Evolutionary conservation across 208 protist species (phyloP).

Genomic region (Leishmania tarentolae): DNA sequence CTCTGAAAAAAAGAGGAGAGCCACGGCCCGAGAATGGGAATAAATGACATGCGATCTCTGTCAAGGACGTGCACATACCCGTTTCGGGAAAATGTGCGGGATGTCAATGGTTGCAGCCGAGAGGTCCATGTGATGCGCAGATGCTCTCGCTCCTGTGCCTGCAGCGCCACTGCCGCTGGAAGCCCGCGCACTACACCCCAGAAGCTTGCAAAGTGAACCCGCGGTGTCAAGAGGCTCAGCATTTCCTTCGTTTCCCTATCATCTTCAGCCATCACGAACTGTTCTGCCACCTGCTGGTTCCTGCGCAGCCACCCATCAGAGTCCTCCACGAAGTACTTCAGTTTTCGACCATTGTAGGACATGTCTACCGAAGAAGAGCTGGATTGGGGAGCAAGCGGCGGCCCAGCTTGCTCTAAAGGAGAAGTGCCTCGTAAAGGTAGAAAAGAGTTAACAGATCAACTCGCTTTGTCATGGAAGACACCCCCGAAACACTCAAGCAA

Average conservation of each 20-base stretch:
- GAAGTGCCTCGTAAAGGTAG: not conserved
- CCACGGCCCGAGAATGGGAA: conserved; percentile 64
- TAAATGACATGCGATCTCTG: conserved; percentile 27
- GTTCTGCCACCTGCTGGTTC: conserved; percentile 48
- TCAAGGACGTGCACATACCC: conserved; percentile 73
- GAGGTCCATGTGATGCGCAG: conserved; percentile 75
- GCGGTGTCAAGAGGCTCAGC: conserved; percentile 37
- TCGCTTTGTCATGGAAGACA: not conserved
- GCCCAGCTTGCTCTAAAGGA: not conserved
- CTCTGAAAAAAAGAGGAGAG: conserved; percentile 65
- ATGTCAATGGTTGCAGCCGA: conserved; percentile 50
- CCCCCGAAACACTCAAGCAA: not conserved
- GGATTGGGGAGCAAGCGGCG: not conserved
- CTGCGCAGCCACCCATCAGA: conserved; percentile 50
- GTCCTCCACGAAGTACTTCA: conserved; percentile 84
- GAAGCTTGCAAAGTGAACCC: conserved; percentile 70
- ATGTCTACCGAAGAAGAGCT: conserved; percentile 28
- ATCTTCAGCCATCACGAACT: conserved; percentile 78
- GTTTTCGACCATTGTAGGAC: conserved; percentile 77
- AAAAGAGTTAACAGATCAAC: not conserved
- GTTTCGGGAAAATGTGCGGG: conserved; percentile 69
- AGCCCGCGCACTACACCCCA: conserved; percentile 79
- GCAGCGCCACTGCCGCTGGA: conserved; percentile 51
- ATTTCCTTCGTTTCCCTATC: conserved; percentile 72
- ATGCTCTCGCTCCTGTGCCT: conserved; percentile 46